These are phyloP conservation scores for Hypoxylon fragiforme DNA, from an alignment of 495 filamentous ascomycete genomes.

Conservation along the genomic window DNA sequence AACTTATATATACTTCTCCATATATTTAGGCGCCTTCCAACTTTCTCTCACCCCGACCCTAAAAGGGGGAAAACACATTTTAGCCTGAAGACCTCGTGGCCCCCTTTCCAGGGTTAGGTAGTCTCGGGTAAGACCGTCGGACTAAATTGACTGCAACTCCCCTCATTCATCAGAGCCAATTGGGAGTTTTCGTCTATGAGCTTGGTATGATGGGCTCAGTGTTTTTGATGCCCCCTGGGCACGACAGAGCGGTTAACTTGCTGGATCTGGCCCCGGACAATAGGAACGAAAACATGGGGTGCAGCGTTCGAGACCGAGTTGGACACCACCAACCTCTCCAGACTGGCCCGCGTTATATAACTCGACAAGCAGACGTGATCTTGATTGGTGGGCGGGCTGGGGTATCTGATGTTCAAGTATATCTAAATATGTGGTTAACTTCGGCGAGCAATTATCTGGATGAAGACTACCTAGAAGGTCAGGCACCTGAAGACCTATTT, in stretches of 20 bases:
- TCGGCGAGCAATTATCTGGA: background rate
- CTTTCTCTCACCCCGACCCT: background rate
- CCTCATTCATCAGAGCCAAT: slow-evolving; percentile 33
- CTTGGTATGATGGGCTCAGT: too few species aligned
- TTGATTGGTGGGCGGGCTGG: background rate
- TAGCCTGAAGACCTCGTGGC: slow-evolving; percentile 39
- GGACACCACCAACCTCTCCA: background rate
- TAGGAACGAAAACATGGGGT: slow-evolving; percentile 25
- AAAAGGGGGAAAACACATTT: too few species aligned
- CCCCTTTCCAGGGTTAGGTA: slow-evolving; percentile 23
- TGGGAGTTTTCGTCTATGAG: slow-evolving; percentile 8
- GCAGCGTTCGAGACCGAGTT: slow-evolving; percentile 21
- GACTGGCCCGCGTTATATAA: background rate
- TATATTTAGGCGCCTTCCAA: background rate
- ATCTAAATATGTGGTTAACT: background rate
- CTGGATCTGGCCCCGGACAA: slow-evolving; percentile 24
- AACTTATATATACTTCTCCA: slow-evolving; percentile 21
- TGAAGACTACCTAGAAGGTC: background rate
- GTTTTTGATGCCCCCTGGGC: too few species aligned
- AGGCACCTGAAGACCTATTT: too few species aligned
- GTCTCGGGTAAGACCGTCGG: slow-evolving; percentile 24
- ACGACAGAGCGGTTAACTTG: background rate
- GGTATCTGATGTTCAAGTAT: background rate
- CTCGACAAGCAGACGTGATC: background rate
- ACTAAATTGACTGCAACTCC: slow-evolving; percentile 29